Base-by-base conservation (phyloP, 2,329 filamentous ascomycete species). In the Phyllosticta citriasiana region DNA sequence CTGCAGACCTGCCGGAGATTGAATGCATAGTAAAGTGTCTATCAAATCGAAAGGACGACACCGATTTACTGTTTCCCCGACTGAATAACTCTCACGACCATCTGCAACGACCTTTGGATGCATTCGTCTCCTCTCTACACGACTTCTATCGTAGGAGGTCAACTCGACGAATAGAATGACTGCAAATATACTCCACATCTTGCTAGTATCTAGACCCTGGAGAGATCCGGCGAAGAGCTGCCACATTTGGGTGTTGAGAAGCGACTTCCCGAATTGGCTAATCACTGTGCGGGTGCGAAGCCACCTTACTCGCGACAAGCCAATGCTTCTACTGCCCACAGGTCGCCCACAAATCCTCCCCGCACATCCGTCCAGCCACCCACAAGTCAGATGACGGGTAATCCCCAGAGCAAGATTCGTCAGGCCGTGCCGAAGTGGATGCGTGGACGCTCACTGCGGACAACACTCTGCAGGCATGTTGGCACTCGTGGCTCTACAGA, bases 291-390 rank as follows among this genome's bases (percentile, higher is more conserved):
- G 40, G 40, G 40, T 47, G 40, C 16, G 40, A 47, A 47, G 14
- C 40, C 40, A 47, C 16, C 40, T 47, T 47, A 40, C 40, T 19
- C 14, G 40, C 40, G 14, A 16, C 40, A 47, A n/a, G n/a, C 40
- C 40, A 47, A 47, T 47, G n/a, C 40, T 16, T 47, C 40, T 4
- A n/a, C 40, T 47, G 40, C 16, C 14, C 33, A 24, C 25, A 9
- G n/a, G 3, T 52, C 19, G 56, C 56, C 56, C 57, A 58, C 57
- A 59, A n/a, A 53, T 59, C 51, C 57, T 24, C 50, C 57, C 57
- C 50, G 47, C 57, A 58, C 22, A 53, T 19, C 57, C 57, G 50
- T 30, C 1, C 26, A 35, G 57, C 47, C 57, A 53, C 50, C 47
- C 26, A 19, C 27, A 30, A 40, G 19, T n/a, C 16, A 47, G 16